Evolutionary conservation across 1,284 basidiomycete species (phyloP).

Genomic region (Amylostereum chailletii): DNA sequence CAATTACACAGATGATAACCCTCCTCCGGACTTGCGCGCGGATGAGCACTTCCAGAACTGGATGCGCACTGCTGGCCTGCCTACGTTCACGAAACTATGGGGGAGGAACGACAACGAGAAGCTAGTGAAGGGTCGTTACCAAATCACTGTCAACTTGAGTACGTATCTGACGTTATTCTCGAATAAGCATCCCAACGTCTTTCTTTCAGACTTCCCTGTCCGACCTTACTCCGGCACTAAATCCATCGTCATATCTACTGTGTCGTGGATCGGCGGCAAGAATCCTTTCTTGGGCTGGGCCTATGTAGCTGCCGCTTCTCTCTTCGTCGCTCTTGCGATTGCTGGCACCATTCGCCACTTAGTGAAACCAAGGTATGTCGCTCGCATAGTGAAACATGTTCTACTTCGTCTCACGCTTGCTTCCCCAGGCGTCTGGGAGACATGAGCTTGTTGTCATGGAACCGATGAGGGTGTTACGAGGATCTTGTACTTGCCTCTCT

Average conservation of each 20-base stretch:
- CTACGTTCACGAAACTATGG: slow-evolving; percentile 94
- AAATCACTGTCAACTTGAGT: slow-evolving; percentile 80
- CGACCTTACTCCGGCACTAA: slow-evolving; percentile 90
- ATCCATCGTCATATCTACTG: slow-evolving; percentile 92
- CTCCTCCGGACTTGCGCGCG: slow-evolving; percentile 67
- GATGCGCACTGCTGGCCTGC: slow-evolving; percentile 97
- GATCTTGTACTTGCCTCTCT: slow-evolving; percentile 1
- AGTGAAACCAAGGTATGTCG: slow-evolving; percentile 79
- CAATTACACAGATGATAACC: slow-evolving; percentile 59
- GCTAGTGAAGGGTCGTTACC: slow-evolving; percentile 73
- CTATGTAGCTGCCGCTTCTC: slow-evolving; percentile 82
- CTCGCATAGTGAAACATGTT: slow-evolving; percentile 10
- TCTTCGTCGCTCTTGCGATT: slow-evolving; percentile 85
- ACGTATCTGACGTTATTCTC: slow-evolving; percentile 21
- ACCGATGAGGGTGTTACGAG: slow-evolving; percentile 29
- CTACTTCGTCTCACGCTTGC: slow-evolving; percentile 1
- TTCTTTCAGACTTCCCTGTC: slow-evolving; percentile 82
- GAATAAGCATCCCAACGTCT: not conserved
- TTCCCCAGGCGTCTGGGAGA: slow-evolving; percentile 62
- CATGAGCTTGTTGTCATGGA: slow-evolving; percentile 85
- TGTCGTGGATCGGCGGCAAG: slow-evolving; percentile 97
- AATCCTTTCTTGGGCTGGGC: slow-evolving; percentile 97
- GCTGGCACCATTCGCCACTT: slow-evolving; percentile 88
- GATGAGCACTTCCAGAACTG: slow-evolving; percentile 99
- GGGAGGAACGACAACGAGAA: slow-evolving; percentile 79